Percentiles rank a stretch among this genome's conserved stretches.
phyloP scores from a whole-genome alignment of 202 grass and related monocot species.

The Schoenoplectus triqueter region DNA sequence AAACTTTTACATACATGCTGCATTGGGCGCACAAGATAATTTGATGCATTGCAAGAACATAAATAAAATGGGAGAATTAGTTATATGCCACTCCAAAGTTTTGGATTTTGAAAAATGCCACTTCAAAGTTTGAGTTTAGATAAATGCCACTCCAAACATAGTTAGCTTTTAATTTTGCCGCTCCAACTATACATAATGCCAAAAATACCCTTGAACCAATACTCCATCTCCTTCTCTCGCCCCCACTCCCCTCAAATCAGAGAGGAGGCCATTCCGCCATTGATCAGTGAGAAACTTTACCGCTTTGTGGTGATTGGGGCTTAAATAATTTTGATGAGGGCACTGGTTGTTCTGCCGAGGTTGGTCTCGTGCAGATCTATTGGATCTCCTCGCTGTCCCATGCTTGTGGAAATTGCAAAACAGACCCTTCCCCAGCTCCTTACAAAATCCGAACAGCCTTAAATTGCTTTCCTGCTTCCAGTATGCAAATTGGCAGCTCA shows the following conservation, averaged over 20 bases:
- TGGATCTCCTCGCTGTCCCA: conserved; percentile 81
- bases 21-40: background rate
- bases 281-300: too few relatives aligned
- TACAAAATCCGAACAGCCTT: conserved; percentile 78
- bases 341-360: conserved; percentile 66
- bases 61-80: background rate
- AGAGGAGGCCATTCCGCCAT: too few relatives aligned
- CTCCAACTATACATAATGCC: too few relatives aligned
- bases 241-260: too few relatives aligned
- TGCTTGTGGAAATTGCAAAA: conserved; percentile 58
- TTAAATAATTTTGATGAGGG: conserved; percentile 49
- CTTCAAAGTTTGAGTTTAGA: too few relatives aligned
- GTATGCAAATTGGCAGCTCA: conserved; percentile 91
- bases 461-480: conserved; percentile 71
- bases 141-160: too few relatives aligned
- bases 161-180: too few relatives aligned
- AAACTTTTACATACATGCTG: background rate
- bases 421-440: conserved; percentile 46
- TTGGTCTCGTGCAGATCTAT: conserved; percentile 71
- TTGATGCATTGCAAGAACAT: background rate
- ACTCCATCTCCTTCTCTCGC: too few relatives aligned
- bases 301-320: conserved; percentile 76
- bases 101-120: too few relatives aligned
- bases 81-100: too few relatives aligned
- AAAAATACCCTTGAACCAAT: too few relatives aligned